Conservation (phyloP, 495 filamentous ascomycete genomes). For the Penicillium lividum region DNA sequence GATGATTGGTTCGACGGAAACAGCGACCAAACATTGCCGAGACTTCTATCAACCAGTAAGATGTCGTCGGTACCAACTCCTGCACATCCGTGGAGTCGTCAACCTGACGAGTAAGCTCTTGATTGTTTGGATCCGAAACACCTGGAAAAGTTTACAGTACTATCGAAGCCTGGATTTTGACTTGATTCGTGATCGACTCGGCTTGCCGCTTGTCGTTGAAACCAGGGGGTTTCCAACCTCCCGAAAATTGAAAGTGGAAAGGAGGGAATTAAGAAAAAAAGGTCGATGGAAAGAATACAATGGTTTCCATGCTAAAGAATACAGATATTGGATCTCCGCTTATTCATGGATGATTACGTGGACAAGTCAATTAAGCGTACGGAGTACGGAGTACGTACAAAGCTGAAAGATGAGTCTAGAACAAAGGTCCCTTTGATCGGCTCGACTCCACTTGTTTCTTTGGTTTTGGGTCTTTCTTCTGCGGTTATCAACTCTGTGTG, state of each 20-base stretch:
- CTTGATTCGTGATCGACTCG: background rate
- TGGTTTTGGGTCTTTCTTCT: background rate
- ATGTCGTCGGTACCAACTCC: conserved; percentile 7
- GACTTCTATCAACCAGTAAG: conserved; percentile 22
- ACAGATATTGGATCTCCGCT: no score
- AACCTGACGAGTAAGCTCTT: conserved; percentile 21
- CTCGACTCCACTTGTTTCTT: background rate
- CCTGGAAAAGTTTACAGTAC: conserved; percentile 12
- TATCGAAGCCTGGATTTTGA: background rate
- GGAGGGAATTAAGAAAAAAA: background rate
- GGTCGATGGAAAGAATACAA: no score
- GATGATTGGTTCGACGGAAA: conserved; percentile 10
- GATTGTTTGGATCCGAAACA: conserved; percentile 24
- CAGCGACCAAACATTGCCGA: conserved; percentile 16
- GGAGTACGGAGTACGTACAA: background rate
- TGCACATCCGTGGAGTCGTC: conserved; percentile 8
- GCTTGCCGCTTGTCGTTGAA: background rate
- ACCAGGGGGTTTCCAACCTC: background rate
- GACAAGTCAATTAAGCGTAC: no score
- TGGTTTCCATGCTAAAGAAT: no score
- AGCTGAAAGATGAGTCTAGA: background rate
- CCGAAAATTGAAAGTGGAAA: background rate
- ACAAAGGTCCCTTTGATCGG: background rate
- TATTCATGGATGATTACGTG: no score
- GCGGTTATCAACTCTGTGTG: conserved; percentile 16